Conservation (phyloP, 2,329 filamentous ascomycete species). For the Apiospora saccharicola region DNA sequence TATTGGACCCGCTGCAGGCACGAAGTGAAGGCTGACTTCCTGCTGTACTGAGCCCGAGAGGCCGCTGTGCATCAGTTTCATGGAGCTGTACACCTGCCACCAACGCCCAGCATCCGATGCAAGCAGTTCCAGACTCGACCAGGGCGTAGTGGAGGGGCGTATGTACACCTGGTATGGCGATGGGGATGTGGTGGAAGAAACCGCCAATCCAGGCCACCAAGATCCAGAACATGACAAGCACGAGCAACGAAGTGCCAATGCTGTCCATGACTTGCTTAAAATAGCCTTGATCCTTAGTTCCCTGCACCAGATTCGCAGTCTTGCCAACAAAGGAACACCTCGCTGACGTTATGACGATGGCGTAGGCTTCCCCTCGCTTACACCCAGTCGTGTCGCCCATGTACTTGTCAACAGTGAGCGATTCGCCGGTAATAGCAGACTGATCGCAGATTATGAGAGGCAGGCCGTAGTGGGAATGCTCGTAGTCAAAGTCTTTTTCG, state of each 20-base stretch:
- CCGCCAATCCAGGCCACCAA: slow-evolving; percentile 78
- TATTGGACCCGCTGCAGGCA: not conserved
- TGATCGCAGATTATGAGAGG: slow-evolving; percentile 77
- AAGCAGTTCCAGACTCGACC: slow-evolving; percentile 55
- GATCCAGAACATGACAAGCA: slow-evolving; percentile 81
- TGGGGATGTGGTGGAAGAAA: slow-evolving; percentile 75
- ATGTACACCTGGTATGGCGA: slow-evolving; percentile 64
- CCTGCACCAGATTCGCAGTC: slow-evolving; percentile 77
- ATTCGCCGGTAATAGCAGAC: slow-evolving; percentile 83
- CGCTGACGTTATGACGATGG: slow-evolving; percentile 71
- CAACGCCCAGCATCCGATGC: not conserved
- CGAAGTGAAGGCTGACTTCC: not conserved
- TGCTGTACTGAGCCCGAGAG: not conserved
- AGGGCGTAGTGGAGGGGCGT: slow-evolving; percentile 74
- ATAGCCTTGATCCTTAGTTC: slow-evolving; percentile 77
- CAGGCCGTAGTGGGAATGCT: slow-evolving; percentile 61
- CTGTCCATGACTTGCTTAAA: slow-evolving; percentile 88
- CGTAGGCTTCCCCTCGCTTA: slow-evolving; percentile 81
- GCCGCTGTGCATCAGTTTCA: slow-evolving; percentile 70
- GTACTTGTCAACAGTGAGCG: slow-evolving; percentile 80
- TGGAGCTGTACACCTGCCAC: slow-evolving; percentile 74
- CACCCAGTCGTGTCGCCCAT: slow-evolving; percentile 81
- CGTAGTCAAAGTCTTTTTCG: slow-evolving; percentile 50
- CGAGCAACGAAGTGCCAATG: slow-evolving; percentile 76
- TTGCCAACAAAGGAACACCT: slow-evolving; percentile 79